These are phyloP conservation scores for Colletotrichum sp. DNA, from an alignment of 2,329 filamentous ascomycete genomes.

Conservation along the genomic window DNA sequence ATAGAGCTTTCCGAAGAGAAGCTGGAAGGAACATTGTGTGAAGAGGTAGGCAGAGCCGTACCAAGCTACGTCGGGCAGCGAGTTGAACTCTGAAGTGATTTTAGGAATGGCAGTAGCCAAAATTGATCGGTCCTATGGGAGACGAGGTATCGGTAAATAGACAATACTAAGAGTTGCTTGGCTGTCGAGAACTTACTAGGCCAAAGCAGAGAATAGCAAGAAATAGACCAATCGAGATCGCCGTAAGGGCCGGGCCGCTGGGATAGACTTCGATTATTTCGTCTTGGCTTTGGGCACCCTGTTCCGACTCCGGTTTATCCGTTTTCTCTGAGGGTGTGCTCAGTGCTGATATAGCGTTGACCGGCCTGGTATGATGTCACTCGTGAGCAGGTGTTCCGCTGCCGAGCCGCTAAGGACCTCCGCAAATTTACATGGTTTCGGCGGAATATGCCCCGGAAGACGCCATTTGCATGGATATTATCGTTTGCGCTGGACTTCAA, in stretches of 20 bases:
- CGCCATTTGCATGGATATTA: neutral
- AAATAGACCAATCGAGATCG: constrained; percentile 3
- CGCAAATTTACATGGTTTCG: neutral
- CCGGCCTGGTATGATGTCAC: neutral
- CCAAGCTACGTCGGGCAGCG: constrained; percentile 16
- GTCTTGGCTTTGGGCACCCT: neutral
- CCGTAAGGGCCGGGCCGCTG: neutral
- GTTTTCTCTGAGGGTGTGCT: neutral
- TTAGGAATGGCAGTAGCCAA: constrained; percentile 17
- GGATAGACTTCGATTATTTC: neutral
- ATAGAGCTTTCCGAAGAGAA: constrained; percentile 59
- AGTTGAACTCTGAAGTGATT: constrained; percentile 18
- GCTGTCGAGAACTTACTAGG: neutral
- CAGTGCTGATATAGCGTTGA: neutral
- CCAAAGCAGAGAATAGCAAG: constrained; percentile 11
- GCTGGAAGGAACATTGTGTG: constrained; percentile 34
- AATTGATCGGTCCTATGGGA: constrained; percentile 10
- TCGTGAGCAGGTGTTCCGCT: neutral
- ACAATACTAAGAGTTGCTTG: neutral
- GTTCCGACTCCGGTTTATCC: neutral
- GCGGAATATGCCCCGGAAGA: neutral
- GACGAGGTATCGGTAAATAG: neutral
- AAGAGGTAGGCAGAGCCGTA: constrained; percentile 1
- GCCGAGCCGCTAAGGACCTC: neutral
- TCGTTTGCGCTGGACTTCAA: neutral